Percentiles rank a stretch among this genome's conserved stretches.
These are phyloP conservation scores for Kwoniella europaea DNA, from an alignment of 768 basidiomycete species.

Conservation along the genomic window DNA sequence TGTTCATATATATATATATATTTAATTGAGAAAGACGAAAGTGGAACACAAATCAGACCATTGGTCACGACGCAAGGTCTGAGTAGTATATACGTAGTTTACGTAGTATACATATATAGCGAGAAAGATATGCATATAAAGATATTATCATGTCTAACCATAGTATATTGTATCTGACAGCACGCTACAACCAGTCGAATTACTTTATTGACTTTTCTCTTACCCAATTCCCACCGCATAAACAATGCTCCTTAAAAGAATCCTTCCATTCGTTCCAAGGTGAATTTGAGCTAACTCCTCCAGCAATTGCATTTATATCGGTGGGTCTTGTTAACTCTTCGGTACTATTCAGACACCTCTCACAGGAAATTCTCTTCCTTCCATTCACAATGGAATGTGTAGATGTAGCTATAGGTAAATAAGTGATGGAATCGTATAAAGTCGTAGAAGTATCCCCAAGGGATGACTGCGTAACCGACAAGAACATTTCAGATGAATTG, in stretches of 20 bases:
- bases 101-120: background rate
- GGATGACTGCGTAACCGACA: conserved; percentile 7
- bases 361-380: conserved; percentile 9
- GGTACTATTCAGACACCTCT: conserved; percentile 17
- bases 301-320: no score
- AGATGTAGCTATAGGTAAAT: conserved; percentile 11
- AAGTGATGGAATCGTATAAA: conserved; percentile 34
- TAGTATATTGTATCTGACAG: background rate
- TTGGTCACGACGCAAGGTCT: no score
- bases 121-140: background rate
- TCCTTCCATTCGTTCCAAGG: conserved; percentile 35
- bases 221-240: conserved; percentile 48
- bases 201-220: background rate
- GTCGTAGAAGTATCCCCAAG: background rate
- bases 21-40: background rate
- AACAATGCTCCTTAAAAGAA: conserved; percentile 30
- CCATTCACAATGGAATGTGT: background rate
- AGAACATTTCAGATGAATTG: conserved; percentile 34
- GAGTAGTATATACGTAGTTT: no score
- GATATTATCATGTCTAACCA: background rate
- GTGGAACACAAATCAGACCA: no score
- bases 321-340: background rate
- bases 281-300: background rate
- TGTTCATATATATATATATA: background rate
- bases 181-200: background rate